Percentiles rank a stretch among this genome's conserved stretches.
phyloP scores from a whole-genome alignment of 2,329 filamentous ascomycete genomes.

The Aureobasidium sp. region DNA sequence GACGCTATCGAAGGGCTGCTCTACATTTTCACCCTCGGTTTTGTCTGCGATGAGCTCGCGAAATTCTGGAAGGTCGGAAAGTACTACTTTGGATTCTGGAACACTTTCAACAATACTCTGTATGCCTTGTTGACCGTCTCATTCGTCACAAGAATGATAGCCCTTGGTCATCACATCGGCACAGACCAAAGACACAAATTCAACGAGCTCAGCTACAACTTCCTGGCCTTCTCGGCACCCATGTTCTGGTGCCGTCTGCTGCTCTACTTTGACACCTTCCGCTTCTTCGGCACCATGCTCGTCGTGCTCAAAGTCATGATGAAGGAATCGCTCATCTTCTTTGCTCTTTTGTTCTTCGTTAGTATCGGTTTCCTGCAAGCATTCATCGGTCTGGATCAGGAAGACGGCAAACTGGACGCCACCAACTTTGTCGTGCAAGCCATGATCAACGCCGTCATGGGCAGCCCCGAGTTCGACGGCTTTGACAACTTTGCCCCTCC shows the following conservation, averaged over 20 bases:
- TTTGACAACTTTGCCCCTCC: constrained; percentile 90
- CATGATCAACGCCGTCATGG: constrained; percentile 87
- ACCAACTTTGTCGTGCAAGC: constrained; percentile 67
- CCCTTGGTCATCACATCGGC: constrained; percentile 54
- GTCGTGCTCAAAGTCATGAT: constrained; percentile 77
- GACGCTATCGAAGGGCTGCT: constrained; percentile 77
- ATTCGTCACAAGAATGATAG: constrained; percentile 71
- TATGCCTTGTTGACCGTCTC: constrained; percentile 74
- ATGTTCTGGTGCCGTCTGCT: constrained; percentile 96
- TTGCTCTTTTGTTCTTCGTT: constrained; percentile 78
- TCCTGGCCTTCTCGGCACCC: constrained; percentile 84
- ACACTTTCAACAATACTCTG: constrained; percentile 80
- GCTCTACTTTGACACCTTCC: constrained; percentile 85
- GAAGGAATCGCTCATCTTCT: constrained; percentile 80
- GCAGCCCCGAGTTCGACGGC: constrained; percentile 78
- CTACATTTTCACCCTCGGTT: constrained; percentile 87
- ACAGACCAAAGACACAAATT: constrained; percentile 51
- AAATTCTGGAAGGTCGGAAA: constrained; percentile 94
- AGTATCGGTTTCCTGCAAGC: constrained; percentile 84
- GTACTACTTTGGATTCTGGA: constrained; percentile 93
- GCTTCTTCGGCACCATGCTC: constrained; percentile 97
- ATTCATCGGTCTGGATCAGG: constrained; percentile 84
- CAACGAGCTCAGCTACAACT: constrained; percentile 85
- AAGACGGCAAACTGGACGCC: constrained; percentile 58
- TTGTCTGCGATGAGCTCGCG: constrained; percentile 75